Conservation (phyloP, 257 asterid species). For the Petrea volubilis region DNA sequence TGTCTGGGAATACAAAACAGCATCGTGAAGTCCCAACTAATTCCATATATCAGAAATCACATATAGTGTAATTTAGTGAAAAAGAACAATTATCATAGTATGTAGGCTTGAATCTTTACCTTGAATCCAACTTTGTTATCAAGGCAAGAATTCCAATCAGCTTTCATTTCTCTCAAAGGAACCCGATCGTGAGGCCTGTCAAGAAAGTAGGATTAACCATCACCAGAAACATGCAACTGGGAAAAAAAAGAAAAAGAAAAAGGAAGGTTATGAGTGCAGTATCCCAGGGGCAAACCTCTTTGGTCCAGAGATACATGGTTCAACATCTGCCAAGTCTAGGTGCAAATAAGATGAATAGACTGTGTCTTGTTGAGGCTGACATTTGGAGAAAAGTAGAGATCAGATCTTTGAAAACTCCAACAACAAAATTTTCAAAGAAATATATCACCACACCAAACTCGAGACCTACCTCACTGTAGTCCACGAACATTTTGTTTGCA, state of each 20-base stretch:
- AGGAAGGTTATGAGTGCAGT: neutral
- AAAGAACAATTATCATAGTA: neutral
- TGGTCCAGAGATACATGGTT: constrained; percentile 92
- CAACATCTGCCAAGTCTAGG: constrained; percentile 71
- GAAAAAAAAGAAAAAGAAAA: no score
- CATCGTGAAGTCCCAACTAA: constrained; percentile 1
- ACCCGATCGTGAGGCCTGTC: constrained; percentile 96
- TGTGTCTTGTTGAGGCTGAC: constrained; percentile 86
- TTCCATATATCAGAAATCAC: constrained; percentile 9
- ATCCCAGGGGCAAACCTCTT: constrained; percentile 54
- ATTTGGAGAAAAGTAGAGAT: constrained; percentile 24
- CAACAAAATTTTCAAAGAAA: neutral
- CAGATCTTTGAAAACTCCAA: constrained; percentile 13
- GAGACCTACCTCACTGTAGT: constrained; percentile 71
- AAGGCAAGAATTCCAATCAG: constrained; percentile 94
- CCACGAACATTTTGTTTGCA: constrained; percentile 90
- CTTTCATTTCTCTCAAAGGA: constrained; percentile 81
- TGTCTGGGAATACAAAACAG: neutral
- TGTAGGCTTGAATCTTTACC: constrained; percentile 44
- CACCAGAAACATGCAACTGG: constrained; percentile 14
- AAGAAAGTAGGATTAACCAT: constrained; percentile 20
- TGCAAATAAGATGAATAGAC: constrained; percentile 72
- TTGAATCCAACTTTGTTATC: constrained; percentile 91
- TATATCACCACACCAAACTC: neutral
- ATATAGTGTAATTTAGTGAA: constrained; percentile 5